Evolutionary conservation across 1,284 basidiomycete species (phyloP), one percentile per base, ranked within the genome.

Genomic region (Sporisorium graminicola): DNA sequence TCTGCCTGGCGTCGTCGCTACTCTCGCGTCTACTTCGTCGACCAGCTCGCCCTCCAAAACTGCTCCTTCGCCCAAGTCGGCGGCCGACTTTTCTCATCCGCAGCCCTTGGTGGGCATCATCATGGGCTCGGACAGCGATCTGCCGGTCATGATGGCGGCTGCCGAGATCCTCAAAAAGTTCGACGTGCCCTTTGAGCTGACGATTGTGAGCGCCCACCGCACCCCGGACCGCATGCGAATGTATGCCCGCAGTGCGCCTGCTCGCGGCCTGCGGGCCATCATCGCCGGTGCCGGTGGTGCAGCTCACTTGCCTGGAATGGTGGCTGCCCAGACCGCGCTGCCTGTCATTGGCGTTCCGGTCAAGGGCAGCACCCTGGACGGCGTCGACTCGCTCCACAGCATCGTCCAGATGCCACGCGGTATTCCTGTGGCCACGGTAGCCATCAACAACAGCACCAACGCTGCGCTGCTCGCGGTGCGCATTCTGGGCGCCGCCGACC

Each of bases 371-470:
- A 90, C 91, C 0, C 88, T 99, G 24, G 96, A 98, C 86, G 96
- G 96, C 5, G 95, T 99, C 0, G 96, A 99, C 87, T 95, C 94
- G 24, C 87, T 99, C 77, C 92, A 98, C 86, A 95, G 93, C 84
- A 99, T 99, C 79, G 94, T 99, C 13, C 96, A 99, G 88, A 99
- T 99, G 96, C 96, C 96, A 18, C 91, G 96, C 51, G 97, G 96
- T 26, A 93, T 99, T 69, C 96, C 96, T 3, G 94, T 97, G 9
- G 96, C 97, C 1, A 98, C 95, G 1, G 95, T 98, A 12, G 96
- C 95, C 1, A 98, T 99, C 86, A 95, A 96, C 87, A 98, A 98
- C 85, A 91, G 92, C 20, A 94, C 91, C 65, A 99, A 99, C 82
- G 96, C 95, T 0, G 96, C 92, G 1, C 88, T 99, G 3, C 90